phyloP scores from a whole-genome alignment of 2,329 filamentous ascomycete genomes.

The Zymoseptoria brevis region DNA sequence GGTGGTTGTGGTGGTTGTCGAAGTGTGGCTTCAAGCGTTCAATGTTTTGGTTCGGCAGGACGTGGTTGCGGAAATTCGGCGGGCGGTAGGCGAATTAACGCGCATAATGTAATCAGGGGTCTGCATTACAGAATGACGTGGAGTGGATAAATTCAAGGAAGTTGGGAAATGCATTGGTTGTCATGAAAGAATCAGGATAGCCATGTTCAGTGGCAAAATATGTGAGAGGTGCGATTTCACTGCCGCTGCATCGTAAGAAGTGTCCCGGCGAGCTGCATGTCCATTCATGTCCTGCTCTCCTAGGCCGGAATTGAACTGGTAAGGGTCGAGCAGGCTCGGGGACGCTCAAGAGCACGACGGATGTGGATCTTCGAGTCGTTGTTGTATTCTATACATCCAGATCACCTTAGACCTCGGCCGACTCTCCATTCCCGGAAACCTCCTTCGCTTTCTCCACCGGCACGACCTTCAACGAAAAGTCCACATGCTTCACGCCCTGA shows the following conservation, averaged over 20 bases:
- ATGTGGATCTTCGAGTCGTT: too few species aligned
- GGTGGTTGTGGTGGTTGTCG: background rate
- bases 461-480: constrained; percentile 89
- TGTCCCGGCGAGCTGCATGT: background rate
- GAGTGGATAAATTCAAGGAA: background rate
- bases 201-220: background rate
- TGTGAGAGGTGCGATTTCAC: background rate
- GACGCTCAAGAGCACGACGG: too few species aligned
- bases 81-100: background rate
- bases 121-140: background rate
- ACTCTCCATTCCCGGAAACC: constrained; percentile 19
- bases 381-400: background rate
- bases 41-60: constrained; percentile 2
- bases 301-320: too few species aligned
- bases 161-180: background rate
- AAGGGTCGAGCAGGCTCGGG: too few species aligned
- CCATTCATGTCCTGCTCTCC: background rate
- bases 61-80: background rate
- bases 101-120: background rate
- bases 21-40: background rate
- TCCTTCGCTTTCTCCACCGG: constrained; percentile 31
- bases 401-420: constrained; percentile 12
- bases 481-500: constrained; percentile 86
- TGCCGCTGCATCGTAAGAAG: background rate
- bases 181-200: background rate